A percentile compares a stretch with the other conserved stretches of the same genome.
Evolutionary conservation across 1,139 yeast genomes (phyloP).

Genomic region (Komagataea norvegica): DNA sequence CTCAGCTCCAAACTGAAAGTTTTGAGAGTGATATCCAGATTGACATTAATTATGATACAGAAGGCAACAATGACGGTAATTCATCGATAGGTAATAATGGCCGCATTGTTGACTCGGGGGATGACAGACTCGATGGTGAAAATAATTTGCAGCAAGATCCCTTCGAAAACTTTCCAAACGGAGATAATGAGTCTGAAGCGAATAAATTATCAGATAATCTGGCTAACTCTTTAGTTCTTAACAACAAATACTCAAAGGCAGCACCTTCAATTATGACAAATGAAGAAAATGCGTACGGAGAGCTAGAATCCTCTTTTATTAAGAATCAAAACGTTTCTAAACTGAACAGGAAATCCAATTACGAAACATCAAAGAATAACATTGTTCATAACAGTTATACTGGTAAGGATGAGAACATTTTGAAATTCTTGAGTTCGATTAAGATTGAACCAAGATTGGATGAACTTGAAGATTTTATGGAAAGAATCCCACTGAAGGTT

Average conservation of each 20-base stretch:
- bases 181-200: slow-evolving; percentile 9
- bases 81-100: too few relatives aligned
- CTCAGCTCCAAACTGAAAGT: slow-evolving; percentile 43
- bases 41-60: slow-evolving; percentile 14
- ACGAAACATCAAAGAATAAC: slow-evolving; percentile 9
- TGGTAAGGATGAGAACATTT: slow-evolving; percentile 63
- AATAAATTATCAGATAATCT: slow-evolving; percentile 13
- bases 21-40: slow-evolving; percentile 23
- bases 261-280: slow-evolving; percentile 46
- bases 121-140: slow-evolving; percentile 19
- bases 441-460: slow-evolving; percentile 52
- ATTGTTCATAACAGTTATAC: slow-evolving; percentile 48
- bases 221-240: slow-evolving; percentile 31
- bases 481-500: slow-evolving; percentile 19
- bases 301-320: slow-evolving; percentile 36
- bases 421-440: slow-evolving; percentile 49
- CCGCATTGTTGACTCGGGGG: slow-evolving; percentile 10
- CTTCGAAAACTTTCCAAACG: slow-evolving; percentile 1
- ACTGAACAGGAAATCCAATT: slow-evolving; percentile 13
- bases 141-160: slow-evolving; percentile 1
- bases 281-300: slow-evolving; percentile 57
- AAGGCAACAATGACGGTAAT: not conserved
- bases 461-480: slow-evolving; percentile 71
- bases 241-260: slow-evolving; percentile 31
- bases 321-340: slow-evolving; percentile 14